Base-by-base conservation (phyloP, 192 early-diverging fungal genomes). In the Powellomyces hirtus region DNA sequence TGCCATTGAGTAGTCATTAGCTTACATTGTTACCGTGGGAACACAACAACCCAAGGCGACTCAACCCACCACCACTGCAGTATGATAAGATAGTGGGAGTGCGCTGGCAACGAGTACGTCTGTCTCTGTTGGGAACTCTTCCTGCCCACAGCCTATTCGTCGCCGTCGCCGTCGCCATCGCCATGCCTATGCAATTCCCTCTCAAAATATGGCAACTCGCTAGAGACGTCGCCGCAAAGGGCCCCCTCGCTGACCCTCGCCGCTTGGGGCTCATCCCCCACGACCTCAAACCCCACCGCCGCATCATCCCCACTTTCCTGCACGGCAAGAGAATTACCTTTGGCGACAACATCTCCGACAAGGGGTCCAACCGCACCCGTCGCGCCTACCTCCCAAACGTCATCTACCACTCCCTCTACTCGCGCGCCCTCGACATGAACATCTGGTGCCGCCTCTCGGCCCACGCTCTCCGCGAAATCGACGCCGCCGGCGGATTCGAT, bases 271-370 rank as follows among this genome's bases (percentile, higher is more conserved):
- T 52, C 18, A 59, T 79, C 31, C 81, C 81, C 26, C 35, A 22
- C 55, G 58, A 66, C 24, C 63, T 81, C 63, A 16, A 45, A 18
- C 68, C 24, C 0, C 64, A 67, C 72, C 70, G 68, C 27, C 4
- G 34, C 18, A 64, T 75, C 27, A 72, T 85, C 22, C 83, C 83
- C 0, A 78, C 76, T 1, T 64, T 85, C 49, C 51, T 85, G 74
- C 80, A 82, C 66, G 83, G 83, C 51, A 85, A 85, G 64, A 55
- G 64, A 20, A 80, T 85, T 60, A 73, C 71, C 14, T 81, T 80
- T 72, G 73, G 66, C n/a, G 76, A 80, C 64, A 74, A 77, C 37
- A 65, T 75, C 33, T 66, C 68, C 2, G 70, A 77, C 68, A 74
- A 79, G 44, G 57, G 69, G 30, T 56, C 38, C 18, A 82, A 74